Evolutionary conservation across 2,329 filamentous ascomycete species (phyloP).

Genomic region (Paracoccidioides brasiliensis): DNA sequence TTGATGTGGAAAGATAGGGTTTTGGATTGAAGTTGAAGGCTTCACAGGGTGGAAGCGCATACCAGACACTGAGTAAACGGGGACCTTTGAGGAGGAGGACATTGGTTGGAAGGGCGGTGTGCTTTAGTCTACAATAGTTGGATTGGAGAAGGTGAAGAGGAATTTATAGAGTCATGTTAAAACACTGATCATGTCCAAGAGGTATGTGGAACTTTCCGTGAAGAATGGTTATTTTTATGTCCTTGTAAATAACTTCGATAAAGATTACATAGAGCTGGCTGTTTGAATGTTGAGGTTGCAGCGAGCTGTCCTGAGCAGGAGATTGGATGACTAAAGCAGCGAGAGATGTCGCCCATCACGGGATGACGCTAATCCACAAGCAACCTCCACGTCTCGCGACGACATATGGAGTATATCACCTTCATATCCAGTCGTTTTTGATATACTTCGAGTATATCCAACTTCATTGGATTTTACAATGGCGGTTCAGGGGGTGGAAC

Average conservation of each 20-base stretch:
- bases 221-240: neutral
- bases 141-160: neutral
- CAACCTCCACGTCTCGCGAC: neutral
- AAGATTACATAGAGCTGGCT: neutral
- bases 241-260: neutral
- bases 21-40: neutral
- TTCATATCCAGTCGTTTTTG: neutral
- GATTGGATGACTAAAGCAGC: neutral
- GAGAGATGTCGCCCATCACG: neutral
- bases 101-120: conserved; percentile 9
- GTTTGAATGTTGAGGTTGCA: neutral
- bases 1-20: neutral
- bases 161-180: neutral
- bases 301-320: conserved; percentile 1
- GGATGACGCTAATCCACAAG: neutral
- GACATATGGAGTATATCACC: no score
- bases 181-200: neutral
- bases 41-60: conserved; percentile 10
- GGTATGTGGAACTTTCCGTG: neutral
- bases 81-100: conserved; percentile 26
- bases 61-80: conserved; percentile 35
- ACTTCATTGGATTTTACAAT: conserved; percentile 38
- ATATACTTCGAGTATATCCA: neutral
- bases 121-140: neutral
- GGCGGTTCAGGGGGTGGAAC: conserved; percentile 65